Evolutionary conservation across 257 asterid genomes (phyloP), one percentile per base, ranked within the genome.

Genomic region (Primulina eburnea): DNA sequence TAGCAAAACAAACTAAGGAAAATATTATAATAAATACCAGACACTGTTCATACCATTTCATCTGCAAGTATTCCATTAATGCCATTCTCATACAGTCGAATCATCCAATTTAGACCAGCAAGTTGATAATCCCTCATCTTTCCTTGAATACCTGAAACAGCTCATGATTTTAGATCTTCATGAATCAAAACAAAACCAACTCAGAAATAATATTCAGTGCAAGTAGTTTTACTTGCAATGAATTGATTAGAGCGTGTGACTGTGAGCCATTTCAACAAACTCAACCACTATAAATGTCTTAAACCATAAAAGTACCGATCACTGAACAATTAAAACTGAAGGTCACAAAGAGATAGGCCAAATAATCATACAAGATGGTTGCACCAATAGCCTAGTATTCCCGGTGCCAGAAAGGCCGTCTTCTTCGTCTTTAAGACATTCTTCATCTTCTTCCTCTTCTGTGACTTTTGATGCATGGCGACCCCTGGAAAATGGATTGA

Each of bases 91-190:
- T 94, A 94, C 73, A 94, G 83, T 58, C 99, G 79, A 78, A 94
- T 94, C 70, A 94, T 76, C 99, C 99, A 94, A 75, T 94, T 94
- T 75, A 94, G 77, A 64, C 99, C 98, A 85, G 99, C 99, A 73
- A 94, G 94, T 71, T 94, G 99, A 81, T 94, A 94, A 79, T 94
- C 99, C 79, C 99, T 87, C 99, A 94, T 94, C 92, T 94, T 94
- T 60, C 99, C 99, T 70, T 94, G 97, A 75, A 94, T 94, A 76
- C 99, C 99, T 94, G 85, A 53, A 74, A 61, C 28, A 40, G 53
- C 33, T 33, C 60, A 35, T 62, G 38, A 70, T 58, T 69, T 21
- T 60, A 53, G 40, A 53, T 30, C 40, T 50, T 70, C 63, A 69
- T 28, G 30, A 65, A 12, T 6, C 24, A 61, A 29, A 55, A 26